Conservation (phyloP, 345 rosid species). For the Barbarea vulgaris region DNA sequence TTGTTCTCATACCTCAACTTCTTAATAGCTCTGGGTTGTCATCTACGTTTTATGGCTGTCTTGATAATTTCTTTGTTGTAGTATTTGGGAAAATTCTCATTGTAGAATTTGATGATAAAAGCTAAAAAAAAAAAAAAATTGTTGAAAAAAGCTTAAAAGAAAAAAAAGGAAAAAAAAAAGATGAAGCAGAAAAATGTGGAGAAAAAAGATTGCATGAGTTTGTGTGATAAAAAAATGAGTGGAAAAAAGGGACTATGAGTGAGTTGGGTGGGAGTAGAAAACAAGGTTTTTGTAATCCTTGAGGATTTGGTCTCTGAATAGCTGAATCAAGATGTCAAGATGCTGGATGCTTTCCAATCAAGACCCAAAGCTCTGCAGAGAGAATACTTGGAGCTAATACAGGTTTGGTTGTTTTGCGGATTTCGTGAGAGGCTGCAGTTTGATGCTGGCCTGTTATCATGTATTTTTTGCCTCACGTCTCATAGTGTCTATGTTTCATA, state of each 20-base stretch:
- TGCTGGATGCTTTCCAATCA: neutral
- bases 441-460: neutral
- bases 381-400: conserved; percentile 19
- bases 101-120: neutral
- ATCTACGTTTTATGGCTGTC: neutral
- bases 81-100: neutral
- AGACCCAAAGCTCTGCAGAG: neutral
- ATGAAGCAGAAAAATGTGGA: neutral
- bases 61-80: neutral
- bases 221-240: neutral
- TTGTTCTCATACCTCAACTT: neutral
- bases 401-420: conserved; percentile 12
- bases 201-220: conserved; percentile 12
- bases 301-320: neutral
- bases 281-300: no score
- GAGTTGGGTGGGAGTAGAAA: conserved; percentile 2
- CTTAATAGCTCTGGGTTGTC: neutral
- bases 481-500: neutral
- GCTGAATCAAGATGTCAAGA: neutral
- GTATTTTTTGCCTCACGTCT: neutral
- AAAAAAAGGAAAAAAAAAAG: neutral
- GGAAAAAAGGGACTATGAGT: neutral
- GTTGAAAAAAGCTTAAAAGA: neutral
- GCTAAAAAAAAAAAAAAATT: neutral
- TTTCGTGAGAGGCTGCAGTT: neutral